Percentiles rank a stretch among this genome's conserved stretches.
These are phyloP conservation scores for Brassica rapa DNA, from an alignment of 345 rosid genomes.

Conservation along the genomic window DNA sequence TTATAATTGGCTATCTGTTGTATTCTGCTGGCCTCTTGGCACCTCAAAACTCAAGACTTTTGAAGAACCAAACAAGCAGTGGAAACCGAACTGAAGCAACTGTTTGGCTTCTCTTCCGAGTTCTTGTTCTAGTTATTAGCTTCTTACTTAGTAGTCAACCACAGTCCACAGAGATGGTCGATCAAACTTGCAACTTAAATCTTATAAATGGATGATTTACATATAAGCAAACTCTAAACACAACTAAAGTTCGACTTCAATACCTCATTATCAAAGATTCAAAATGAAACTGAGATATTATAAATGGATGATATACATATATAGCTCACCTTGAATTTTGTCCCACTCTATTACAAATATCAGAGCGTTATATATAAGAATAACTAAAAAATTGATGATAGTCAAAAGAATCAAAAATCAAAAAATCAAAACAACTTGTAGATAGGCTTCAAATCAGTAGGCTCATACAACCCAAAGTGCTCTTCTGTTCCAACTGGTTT, in stretches of 20 bases:
- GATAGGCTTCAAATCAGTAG: constrained; percentile 21
- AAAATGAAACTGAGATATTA: background rate
- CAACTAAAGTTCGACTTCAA: too few relatives aligned
- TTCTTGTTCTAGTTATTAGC: too few relatives aligned
- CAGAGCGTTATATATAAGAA: background rate
- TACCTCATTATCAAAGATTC: background rate
- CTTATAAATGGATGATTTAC: too few relatives aligned
- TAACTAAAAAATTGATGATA: background rate
- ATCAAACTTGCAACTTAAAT: background rate
- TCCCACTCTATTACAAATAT: background rate
- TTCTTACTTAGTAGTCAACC: too few relatives aligned
- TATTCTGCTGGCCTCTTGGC: too few relatives aligned
- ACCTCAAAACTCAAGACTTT: too few relatives aligned
- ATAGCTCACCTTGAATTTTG: background rate
- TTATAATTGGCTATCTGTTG: too few relatives aligned
- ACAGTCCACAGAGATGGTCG: too few relatives aligned
- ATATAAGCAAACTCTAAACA: too few relatives aligned
- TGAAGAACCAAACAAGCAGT: background rate
- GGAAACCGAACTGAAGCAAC: too few relatives aligned
- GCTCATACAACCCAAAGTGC: constrained; percentile 32
- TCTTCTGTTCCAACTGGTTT: constrained; percentile 27
- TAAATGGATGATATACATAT: background rate
- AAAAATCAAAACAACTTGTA: constrained; percentile 28
- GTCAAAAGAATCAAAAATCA: background rate
- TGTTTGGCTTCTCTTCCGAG: too few relatives aligned